Percentiles rank a stretch among this genome's conserved stretches.
phyloP scores from a whole-genome alignment of 2,329 filamentous ascomycete species.

The Monilinia fructicola region DNA sequence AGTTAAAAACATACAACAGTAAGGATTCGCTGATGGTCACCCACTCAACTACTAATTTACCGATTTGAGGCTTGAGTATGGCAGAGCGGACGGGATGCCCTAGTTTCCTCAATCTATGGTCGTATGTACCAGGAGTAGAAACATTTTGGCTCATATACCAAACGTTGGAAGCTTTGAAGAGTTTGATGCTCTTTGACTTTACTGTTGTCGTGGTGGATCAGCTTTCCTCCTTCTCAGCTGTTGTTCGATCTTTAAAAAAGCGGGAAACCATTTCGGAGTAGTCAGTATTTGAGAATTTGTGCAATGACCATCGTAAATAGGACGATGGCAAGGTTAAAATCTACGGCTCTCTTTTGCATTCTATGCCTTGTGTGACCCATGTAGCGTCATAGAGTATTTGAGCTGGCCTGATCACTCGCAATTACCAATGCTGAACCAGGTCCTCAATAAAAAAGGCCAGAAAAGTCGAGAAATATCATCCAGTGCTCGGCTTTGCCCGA shows the following conservation, averaged over 20 bases:
- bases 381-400: not conserved
- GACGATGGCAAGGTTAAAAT: not conserved
- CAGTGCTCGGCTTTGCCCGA: not conserved
- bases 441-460: not conserved
- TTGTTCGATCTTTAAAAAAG: not conserved
- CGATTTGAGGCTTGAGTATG: slow-evolving; percentile 21
- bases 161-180: not conserved
- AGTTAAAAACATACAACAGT: slow-evolving; percentile 18
- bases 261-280: not conserved
- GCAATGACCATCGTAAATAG: not conserved
- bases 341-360: not conserved
- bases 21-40: slow-evolving; percentile 23
- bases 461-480: not conserved
- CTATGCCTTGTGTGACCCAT: not conserved
- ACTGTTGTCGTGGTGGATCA: not conserved
- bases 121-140: not conserved
- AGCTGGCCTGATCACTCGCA: not conserved
- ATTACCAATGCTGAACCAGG: not conserved
- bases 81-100: slow-evolving; percentile 24
- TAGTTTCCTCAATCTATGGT: slow-evolving; percentile 17
- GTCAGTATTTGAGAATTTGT: not conserved
- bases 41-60: slow-evolving; percentile 22
- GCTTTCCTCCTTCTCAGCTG: not conserved
- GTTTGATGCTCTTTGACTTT: not conserved
- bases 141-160: not conserved